Percentiles rank a stretch among this genome's conserved stretches.
These are phyloP conservation scores for Meira nashicola DNA, from an alignment of 1,284 basidiomycete genomes.

Conservation along the genomic window DNA sequence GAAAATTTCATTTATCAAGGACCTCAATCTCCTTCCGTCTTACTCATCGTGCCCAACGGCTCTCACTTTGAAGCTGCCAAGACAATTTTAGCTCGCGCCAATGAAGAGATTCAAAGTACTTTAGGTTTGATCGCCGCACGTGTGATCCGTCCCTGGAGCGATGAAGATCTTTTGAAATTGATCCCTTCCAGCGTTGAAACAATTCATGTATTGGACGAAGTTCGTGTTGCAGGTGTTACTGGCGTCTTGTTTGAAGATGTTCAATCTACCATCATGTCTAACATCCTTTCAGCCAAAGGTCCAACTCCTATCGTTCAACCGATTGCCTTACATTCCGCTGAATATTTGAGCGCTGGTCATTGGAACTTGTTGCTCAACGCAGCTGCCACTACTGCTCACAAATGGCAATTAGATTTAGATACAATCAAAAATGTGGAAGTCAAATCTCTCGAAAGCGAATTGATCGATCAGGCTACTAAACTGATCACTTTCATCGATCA, in stretches of 20 bases:
- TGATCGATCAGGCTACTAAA: not conserved
- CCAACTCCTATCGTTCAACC: slow-evolving; percentile 15
- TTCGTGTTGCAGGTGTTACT: slow-evolving; percentile 21
- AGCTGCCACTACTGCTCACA: slow-evolving; percentile 18
- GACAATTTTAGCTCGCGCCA: slow-evolving; percentile 36
- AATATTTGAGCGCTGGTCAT: slow-evolving; percentile 28
- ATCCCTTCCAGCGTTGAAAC: slow-evolving; percentile 38
- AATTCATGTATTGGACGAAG: slow-evolving; percentile 48
- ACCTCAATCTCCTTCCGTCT: slow-evolving; percentile 35
- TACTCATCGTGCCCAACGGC: slow-evolving; percentile 48
- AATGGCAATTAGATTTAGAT: slow-evolving; percentile 22
- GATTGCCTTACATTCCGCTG: slow-evolving; percentile 37
- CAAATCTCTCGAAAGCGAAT: not conserved
- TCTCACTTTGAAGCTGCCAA: slow-evolving; percentile 39
- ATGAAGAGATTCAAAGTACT: slow-evolving; percentile 28
- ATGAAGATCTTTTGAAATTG: slow-evolving; percentile 33
- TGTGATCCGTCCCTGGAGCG: slow-evolving; percentile 39
- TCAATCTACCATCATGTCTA: slow-evolving; percentile 7
- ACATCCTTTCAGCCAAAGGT: not conserved
- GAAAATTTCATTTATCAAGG: slow-evolving; percentile 47
- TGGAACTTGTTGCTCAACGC: slow-evolving; percentile 34
- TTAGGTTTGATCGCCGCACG: slow-evolving; percentile 36
- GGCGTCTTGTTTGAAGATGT: slow-evolving; percentile 44
- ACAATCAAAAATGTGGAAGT: slow-evolving; percentile 25
- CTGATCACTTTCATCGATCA: slow-evolving; percentile 47